Evolutionary conservation across 2,329 filamentous ascomycete genomes (phyloP).

Genomic region (Dothidotthia symphoricarpi): DNA sequence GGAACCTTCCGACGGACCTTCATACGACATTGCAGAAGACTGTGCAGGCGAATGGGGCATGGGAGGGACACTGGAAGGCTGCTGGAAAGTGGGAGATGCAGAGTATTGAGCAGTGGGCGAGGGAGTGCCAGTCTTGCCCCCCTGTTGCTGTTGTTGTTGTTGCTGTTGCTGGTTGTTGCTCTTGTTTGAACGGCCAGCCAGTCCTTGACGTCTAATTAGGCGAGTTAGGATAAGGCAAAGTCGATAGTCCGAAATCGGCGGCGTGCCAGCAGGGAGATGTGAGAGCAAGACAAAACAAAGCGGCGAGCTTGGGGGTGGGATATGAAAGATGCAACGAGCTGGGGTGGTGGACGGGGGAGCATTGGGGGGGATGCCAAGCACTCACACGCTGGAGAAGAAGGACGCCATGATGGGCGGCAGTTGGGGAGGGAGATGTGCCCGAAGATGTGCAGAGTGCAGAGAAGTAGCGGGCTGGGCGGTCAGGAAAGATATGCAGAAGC

Average conservation of each 20-base stretch:
- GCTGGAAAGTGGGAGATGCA: conserved; percentile 36
- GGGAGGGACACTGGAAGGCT: conserved; percentile 34
- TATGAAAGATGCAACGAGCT: conserved; percentile 23
- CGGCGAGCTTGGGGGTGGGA: conserved; percentile 18
- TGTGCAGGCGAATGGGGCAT: conserved; percentile 38
- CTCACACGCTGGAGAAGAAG: conserved; percentile 46
- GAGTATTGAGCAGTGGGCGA: conserved; percentile 40
- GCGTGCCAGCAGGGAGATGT: conserved; percentile 4
- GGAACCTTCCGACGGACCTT: conserved; percentile 46
- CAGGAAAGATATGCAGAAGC: conserved; percentile 24
- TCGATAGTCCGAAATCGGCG: conserved; percentile 5
- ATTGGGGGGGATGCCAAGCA: conserved; percentile 39
- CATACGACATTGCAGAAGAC: conserved; percentile 60
- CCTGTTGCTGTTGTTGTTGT: conserved; percentile 11
- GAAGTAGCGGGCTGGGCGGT: conserved; percentile 9
- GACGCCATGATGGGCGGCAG: conserved; percentile 36
- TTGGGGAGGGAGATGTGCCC: conserved; percentile 8
- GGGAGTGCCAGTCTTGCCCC: conserved; percentile 38
- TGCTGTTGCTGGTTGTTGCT: conserved; percentile 28
- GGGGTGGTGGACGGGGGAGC: conserved; percentile 17
- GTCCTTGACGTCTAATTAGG: conserved; percentile 42
- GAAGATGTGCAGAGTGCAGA: conserved; percentile 5
- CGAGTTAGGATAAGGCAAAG: conserved; percentile 24
- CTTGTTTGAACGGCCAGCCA: conserved; percentile 46
- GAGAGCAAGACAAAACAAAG: conserved; percentile 10